Base-by-base conservation (phyloP, 2,329 filamentous ascomycete genomes). In the Penicillium nordicum region DNA sequence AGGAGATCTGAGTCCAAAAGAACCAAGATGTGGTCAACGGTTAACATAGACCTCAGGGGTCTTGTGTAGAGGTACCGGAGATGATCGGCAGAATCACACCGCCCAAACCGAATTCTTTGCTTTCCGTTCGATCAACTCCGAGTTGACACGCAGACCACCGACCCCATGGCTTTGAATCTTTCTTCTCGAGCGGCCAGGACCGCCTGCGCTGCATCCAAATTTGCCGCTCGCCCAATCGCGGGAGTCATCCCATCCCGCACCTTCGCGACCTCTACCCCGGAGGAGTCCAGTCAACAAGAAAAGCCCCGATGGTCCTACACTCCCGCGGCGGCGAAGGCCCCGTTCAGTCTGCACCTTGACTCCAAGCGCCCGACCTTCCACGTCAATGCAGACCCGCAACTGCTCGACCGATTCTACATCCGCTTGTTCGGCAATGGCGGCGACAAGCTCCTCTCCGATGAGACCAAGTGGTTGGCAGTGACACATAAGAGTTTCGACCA, bases 401-500 rank as follows among this genome's bases (percentile, higher is more conserved):
- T 81, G 68, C 80, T 99, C 53, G 88, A 97, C 72, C 79, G 83
- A 47, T 88, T 91, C 74, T 96, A 97, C 74, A 81, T 83, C 63
- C 80, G 81, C 51, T 83, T 97, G 64, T 77, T 97, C 53, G 93
- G 92, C 6, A 80, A 79, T 45, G 85, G 83, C 44, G 90, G 89
- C 55, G 84, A 89, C 64, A 84, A 82, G 65, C 73, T 94, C 72
- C 80, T 99, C 56, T 87, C 88, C 2, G 92, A 97, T 16, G 93
- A 99, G 77, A 81, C 94, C 60, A 97, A 97, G 78, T 99, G 94
- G 94, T 79, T 97, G 69, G 92, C 92, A 30, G 85, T 99, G 54
- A 99, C 94, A 63, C 94, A 97, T 76, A 97, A 97, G 84, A 97
- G 92, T 76, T 97, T 96, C 70, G 93, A 99, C 72, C 92, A 97